Base-by-base conservation (phyloP, 306 rosid genomes). In the Cotoneaster glaucophyllus region DNA sequence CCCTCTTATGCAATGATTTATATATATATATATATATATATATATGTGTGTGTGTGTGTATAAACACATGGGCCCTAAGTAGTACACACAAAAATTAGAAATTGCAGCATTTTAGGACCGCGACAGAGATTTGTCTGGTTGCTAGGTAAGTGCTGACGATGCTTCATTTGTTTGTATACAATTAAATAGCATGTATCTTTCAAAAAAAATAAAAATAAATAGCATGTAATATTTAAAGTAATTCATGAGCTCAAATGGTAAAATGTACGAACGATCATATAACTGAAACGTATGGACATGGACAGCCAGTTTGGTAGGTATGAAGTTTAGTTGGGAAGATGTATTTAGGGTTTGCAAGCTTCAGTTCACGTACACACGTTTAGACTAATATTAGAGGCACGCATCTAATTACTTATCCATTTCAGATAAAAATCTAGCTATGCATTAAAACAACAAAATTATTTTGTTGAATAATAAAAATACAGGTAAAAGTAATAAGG, bases 271-370 rank as follows among this genome's bases (percentile, higher is more conserved):
- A 34, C 17, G 8, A 11, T 22, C 22, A 37, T 4, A 50, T 50
- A 9, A 50, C 54, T 5, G 21, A 50, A 50, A 50, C 54, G 12
- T 17, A 57, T 28, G 26, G 75, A 39, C 44, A 11, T 8, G 65
- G 53, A 32, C 12, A 25, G 8, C 13, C 74, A 11, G 37, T 39
- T 11, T 71, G 71, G 54, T 67, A 12, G 64, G 76, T 62, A 37
- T 73, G 82, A 82, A 72, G 1, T 25, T 66, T 31, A 6, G 79
- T 31, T 34, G 22, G 25, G 69, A 64, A 28, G 37, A 29, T 29
- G 14, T 59, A 29, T 37, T 21, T 37, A 26, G 53, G 34, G 24
- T 71, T 22, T 37, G 34, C 66, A 71, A 53, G 53, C 53, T 71
- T 56, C 54, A 22, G 25, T 56, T 56, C 31, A 8, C 44, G 53